Percentiles rank a stretch among this genome's conserved stretches.
phyloP scores from a whole-genome alignment of 2,329 filamentous ascomycete species.

The Cordyceps javanica region DNA sequence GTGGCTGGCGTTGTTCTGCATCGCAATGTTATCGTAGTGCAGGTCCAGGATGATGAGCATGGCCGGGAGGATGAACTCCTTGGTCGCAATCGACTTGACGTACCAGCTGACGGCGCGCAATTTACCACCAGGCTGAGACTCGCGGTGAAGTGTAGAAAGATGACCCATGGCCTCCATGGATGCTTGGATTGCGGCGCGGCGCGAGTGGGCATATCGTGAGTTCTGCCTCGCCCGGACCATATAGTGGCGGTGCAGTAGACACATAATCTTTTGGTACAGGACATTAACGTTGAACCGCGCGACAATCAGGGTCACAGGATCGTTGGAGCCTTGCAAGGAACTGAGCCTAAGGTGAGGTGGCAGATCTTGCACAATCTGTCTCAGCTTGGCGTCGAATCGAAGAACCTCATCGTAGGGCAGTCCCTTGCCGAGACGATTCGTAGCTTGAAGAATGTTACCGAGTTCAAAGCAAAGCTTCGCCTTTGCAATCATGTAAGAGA shows the following conservation, averaged over 20 bases:
- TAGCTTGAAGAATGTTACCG: conserved; percentile 63
- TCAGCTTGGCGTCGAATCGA: conserved; percentile 54
- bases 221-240: conserved; percentile 72
- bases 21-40: conserved; percentile 57
- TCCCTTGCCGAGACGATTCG: conserved; percentile 48
- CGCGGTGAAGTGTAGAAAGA: conserved; percentile 67
- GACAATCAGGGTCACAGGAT: conserved; percentile 79
- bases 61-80: conserved; percentile 79
- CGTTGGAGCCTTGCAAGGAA: conserved; percentile 66
- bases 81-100: conserved; percentile 70
- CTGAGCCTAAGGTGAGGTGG: conserved; percentile 75
- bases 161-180: conserved; percentile 76
- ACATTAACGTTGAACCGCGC: conserved; percentile 80
- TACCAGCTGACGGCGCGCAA: conserved; percentile 71
- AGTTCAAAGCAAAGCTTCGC: conserved; percentile 61
- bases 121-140: conserved; percentile 66
- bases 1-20: conserved; percentile 33
- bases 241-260: conserved; percentile 83
- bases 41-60: conserved; percentile 82
- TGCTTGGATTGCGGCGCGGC: conserved; percentile 78
- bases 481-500: conserved; percentile 75
- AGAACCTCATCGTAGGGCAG: conserved; percentile 60
- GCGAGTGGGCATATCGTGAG: conserved; percentile 74
- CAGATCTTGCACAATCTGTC: conserved; percentile 58
- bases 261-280: conserved; percentile 82